A percentile compares a stretch with the other conserved stretches of the same genome.
Evolutionary conservation across 352 stramenopile genomes (phyloP).

Genomic region (Pilasporangium apinafurcum): DNA sequence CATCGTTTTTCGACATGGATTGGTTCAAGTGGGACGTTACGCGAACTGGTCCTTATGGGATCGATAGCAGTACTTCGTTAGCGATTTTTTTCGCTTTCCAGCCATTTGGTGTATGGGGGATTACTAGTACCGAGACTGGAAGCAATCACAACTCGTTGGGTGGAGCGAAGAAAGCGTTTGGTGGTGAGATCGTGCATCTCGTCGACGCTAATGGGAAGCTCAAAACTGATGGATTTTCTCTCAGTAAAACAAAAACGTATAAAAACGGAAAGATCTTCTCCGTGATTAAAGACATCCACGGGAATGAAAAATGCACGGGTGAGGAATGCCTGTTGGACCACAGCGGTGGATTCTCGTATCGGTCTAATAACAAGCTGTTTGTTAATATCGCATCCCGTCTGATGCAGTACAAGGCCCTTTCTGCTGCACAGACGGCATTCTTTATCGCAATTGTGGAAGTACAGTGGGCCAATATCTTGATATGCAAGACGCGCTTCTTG

Average conservation of each 20-base stretch:
- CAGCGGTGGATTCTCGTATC: slow-evolving; percentile 39
- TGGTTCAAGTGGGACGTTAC: slow-evolving; percentile 75
- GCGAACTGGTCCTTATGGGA: slow-evolving; percentile 26
- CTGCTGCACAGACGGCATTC: slow-evolving; percentile 81
- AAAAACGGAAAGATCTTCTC: slow-evolving; percentile 43
- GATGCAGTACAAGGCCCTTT: slow-evolving; percentile 78
- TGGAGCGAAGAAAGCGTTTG: slow-evolving; percentile 31
- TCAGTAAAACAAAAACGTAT: slow-evolving; percentile 31
- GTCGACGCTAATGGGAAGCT: slow-evolving; percentile 30
- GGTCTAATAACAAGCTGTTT: slow-evolving; percentile 22
- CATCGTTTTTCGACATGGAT: slow-evolving; percentile 85
- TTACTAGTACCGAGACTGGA: slow-evolving; percentile 31
- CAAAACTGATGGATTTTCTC: slow-evolving; percentile 14
- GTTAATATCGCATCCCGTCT: slow-evolving; percentile 88
- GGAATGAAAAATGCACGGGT: slow-evolving; percentile 21
- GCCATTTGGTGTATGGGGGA: slow-evolving; percentile 67
- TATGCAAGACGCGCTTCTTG: slow-evolving; percentile 92
- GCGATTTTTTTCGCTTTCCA: slow-evolving; percentile 64
- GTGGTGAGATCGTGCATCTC: slow-evolving; percentile 16
- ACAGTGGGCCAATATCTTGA: slow-evolving; percentile 89
- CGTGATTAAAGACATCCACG: slow-evolving; percentile 27
- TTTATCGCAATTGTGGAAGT: slow-evolving; percentile 86
- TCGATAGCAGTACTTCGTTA: slow-evolving; percentile 46
- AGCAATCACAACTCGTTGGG: slow-evolving; percentile 20
- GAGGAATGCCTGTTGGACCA: slow-evolving; percentile 52